These are phyloP conservation scores for Macadamia integrifolia DNA, from an alignment of 164 flowering plant genomes.

Conservation along the genomic window DNA sequence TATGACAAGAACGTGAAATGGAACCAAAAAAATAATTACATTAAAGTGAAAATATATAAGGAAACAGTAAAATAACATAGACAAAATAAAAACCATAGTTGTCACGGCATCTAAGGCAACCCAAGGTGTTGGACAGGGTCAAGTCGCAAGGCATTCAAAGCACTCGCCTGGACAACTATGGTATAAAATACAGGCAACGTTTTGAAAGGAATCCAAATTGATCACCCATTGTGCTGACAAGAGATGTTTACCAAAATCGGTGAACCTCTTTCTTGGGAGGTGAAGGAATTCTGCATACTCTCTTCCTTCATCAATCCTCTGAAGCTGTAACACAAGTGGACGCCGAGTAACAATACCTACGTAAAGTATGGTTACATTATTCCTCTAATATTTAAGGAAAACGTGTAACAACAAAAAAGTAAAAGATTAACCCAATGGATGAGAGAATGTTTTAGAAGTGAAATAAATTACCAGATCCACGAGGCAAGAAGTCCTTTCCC, in stretches of 20 bases:
- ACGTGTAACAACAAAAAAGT: neutral
- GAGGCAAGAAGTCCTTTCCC: constrained; percentile 22
- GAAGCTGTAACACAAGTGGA: constrained; percentile 92
- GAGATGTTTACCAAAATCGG: constrained; percentile 66
- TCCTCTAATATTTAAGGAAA: neutral
- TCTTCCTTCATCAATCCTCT: constrained; percentile 72
- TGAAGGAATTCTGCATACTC: constrained; percentile 96
- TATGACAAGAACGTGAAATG: neutral
- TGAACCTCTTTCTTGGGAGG: constrained; percentile 67
- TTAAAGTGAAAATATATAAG: neutral
- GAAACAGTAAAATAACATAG: neutral
- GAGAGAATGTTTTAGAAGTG: neutral
- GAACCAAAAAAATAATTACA: neutral
- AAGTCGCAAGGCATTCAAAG: too few relatives aligned
- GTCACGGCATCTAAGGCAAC: too few relatives aligned
- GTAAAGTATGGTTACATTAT: constrained; percentile 6
- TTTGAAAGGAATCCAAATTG: neutral
- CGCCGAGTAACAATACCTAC: constrained; percentile 91
- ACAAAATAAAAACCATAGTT: neutral
- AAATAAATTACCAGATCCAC: constrained; percentile 22
- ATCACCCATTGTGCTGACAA: neutral
- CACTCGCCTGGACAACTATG: too few relatives aligned
- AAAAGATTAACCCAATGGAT: neutral
- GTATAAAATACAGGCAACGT: neutral
- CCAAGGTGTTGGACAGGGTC: too few relatives aligned